Evolutionary conservation across 1,139 yeast species (phyloP), one percentile per base, ranked within the genome.

Genomic region (Lodderomyces beijingensis): DNA sequence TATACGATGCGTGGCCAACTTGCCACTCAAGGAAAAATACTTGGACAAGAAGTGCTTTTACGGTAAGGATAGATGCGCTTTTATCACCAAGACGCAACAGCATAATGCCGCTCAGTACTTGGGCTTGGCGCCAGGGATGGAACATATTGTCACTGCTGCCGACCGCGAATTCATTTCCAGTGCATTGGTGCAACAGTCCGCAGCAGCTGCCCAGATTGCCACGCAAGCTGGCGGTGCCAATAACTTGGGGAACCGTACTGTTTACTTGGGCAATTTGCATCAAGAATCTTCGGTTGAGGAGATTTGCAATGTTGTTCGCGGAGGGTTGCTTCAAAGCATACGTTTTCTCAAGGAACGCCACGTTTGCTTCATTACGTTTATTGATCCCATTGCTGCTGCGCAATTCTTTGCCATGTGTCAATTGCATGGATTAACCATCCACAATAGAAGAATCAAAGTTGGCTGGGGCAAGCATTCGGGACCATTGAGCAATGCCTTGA

Each of bases 391-490:
- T 32, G 93, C 95, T 5, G 96, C 97, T 0, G 95, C 95, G 0
- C 95, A 85, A 54, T 88, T 91, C 54, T 87, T 80, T 57, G 95
- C 95, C 12, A 76, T 83, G 78, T 79, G 91, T 44, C 87, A 83
- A 51, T 63, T 82, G 41, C 91, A 86, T 45, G 94, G 93, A 1
- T 62, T 91, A 36, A 72, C 84, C 3, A 79, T 91, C 36, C 95
- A 85, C 54, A 79, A 81, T 48, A 73, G 89, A 47, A 71, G 85
- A 46, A 77, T 89, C 37, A 84, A 85, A 54, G 85, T 91, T 39
- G 96, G 96, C 13, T 91, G 97, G 97, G 98, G 97, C 31, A 86
- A 85, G 53, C 95, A 87, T 55, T 79, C 95, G 2, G 96, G 96
- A 7, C 91, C 95, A 1, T 66, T 89, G 38, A 77, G 87, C n/a